Evolutionary conservation across 129 eudicot species (phyloP).

Genomic region (Lonicera japonica): DNA sequence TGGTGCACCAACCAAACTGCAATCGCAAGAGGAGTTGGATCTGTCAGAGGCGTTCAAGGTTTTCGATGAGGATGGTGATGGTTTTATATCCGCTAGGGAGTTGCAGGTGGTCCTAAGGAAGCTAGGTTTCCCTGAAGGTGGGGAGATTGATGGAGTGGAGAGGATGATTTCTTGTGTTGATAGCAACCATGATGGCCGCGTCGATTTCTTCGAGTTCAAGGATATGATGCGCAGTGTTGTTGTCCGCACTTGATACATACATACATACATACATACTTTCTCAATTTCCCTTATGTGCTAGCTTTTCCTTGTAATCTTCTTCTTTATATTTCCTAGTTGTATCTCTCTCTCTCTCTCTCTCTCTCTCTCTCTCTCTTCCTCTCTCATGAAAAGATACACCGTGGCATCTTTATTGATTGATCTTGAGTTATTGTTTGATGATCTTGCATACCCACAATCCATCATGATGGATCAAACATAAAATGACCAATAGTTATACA

Average conservation of each 20-base stretch:
- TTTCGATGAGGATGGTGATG: constrained; percentile 78
- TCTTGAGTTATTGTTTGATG: too few species aligned
- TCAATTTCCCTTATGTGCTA: too few species aligned
- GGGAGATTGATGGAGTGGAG: constrained; percentile 54
- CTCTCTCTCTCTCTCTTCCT: too few species aligned
- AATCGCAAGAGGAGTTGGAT: constrained; percentile 39
- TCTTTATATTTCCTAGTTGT: too few species aligned
- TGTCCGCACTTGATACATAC: constrained; percentile 10
- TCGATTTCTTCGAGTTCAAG: constrained; percentile 67
- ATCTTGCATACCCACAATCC: too few species aligned
- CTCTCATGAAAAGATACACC: too few species aligned
- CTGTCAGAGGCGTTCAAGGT: constrained; percentile 71
- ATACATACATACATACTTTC: too few species aligned
- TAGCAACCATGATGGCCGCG: constrained; percentile 53
- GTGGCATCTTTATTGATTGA: too few species aligned
- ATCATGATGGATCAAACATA: too few species aligned
- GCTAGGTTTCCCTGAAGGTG: constrained; percentile 50
- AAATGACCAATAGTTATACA: too few species aligned
- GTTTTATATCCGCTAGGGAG: constrained; percentile 66
- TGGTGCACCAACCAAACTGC: constrained; percentile 9
- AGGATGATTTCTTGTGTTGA: constrained; percentile 71
- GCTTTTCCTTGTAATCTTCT: too few species aligned
- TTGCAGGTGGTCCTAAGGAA: constrained; percentile 58
- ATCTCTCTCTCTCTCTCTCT: too few species aligned
- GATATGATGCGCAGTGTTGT: constrained; percentile 68